Evolutionary conservation across 208 protist genomes (phyloP), one percentile per base, ranked within the genome.

Genomic region (Leishmania lainsoni): DNA sequence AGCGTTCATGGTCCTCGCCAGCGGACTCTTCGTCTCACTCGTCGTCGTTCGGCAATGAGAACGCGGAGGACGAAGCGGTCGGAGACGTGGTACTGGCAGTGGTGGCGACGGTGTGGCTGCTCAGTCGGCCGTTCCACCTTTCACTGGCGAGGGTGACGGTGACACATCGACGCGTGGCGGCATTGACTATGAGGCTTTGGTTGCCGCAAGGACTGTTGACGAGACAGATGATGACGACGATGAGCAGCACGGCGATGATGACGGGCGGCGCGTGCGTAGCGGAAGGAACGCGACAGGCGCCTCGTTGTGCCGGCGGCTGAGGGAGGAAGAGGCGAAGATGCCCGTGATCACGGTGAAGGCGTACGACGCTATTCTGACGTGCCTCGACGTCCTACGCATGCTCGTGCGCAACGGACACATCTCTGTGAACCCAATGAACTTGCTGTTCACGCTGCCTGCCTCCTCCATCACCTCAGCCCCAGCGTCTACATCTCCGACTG

Each of bases 361-460:
- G 14, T 93, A 93, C 72, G 78, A 80, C 42, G 79, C 90, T 16
- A 76, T 96, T 9, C 70, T 89, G 49, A 89, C 89, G 70, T 87
- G 87, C 71, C 87, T 96, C 32, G 77, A 79, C 49, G 80, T 92
- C 39, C 84, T 96, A 39, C 87, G 89, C 63, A 86, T 82, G 82
- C 78, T 86, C 22, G 74, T 86, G 20, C 82, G 82, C 77, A 78
- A 86, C 39, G 78, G 68, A 0, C 82, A 86, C 75, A 48, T 81
- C 26, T 86, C 79, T 35, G 79, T 86, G 75, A 86, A 83, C 75
- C 83, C 79, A 14, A 83, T 86, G 68, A 78, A 54, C 26, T 1
- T 86, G 22, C 58, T 86, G 14, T 83, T 86, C 69, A 78, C 74
- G 17, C 56, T 48, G 1, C 78, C 79, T 1, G 72, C 65, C n/a